Evolutionary conservation across 148 eudicot species (phyloP), one percentile per base, ranked within the genome.

Genomic region (Spergularia bocconei): DNA sequence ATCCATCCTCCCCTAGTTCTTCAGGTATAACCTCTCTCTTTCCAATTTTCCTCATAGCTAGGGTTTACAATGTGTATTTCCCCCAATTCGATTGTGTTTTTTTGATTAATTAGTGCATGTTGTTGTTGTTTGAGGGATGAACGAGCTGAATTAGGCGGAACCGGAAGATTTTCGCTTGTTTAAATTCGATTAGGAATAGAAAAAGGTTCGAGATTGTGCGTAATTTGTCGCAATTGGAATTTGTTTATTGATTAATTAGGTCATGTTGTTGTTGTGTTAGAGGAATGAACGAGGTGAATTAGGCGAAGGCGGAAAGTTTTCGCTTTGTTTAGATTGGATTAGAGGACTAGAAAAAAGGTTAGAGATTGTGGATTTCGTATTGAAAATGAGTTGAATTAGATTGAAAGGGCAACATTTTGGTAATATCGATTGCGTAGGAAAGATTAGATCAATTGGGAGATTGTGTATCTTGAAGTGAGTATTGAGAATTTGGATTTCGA

Each of bases 1-100:
- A 83, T 69, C 12, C 86, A 79, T 56, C 91, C 96, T 76, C 93
- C 96, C 8, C 85, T 86, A 86, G 84, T 93, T 48, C 92, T 93
- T 62, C 98, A 93, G 91, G 97, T 60, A 82, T 41, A 5, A 19
- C 21, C 63, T 23, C 10, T 23, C 17, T 78, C 73, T 10, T 53
- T n/a, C 44, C 44, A 54, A 12, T 54, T 53, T 23, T 48, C 63
- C 44, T 14, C 70, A 0, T 41, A 70, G 17, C 50, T 23, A 57
- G 73, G 73, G 73, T 80, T 63, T 65, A 41, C 69, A 13, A 13
- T 51, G 16, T 54, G n/a, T 33, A 12, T 4, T 13, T 47, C 4
- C 25, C 0, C 4, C 15, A 16, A 25, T 23, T 50, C 8, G 13
- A 73, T n/a, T 15, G 7, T 17, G 13, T 60, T 63, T 13, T 29